A percentile compares a stretch with the other conserved stretches of the same genome.
phyloP scores from a whole-genome alignment of 2,329 filamentous ascomycete genomes.

The Acrodontium crateriforme region DNA sequence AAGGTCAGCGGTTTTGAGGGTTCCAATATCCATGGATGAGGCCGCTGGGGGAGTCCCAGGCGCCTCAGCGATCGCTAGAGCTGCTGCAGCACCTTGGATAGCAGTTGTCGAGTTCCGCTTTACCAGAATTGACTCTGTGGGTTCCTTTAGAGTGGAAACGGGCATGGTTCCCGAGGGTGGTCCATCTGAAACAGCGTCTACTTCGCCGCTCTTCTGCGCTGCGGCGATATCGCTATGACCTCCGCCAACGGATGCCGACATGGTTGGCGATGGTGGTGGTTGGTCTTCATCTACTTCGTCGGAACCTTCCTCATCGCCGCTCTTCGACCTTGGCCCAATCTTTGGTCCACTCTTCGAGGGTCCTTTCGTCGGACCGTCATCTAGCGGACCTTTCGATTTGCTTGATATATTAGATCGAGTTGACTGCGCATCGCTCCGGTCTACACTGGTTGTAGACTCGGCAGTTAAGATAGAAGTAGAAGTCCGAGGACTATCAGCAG shows the following conservation, averaged over 20 bases:
- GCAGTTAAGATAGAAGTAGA: conserved; percentile 46
- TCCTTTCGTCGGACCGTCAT: neutral
- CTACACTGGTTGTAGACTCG: conserved; percentile 31
- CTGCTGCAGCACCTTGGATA: conserved; percentile 16
- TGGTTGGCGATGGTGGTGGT: conserved; percentile 72
- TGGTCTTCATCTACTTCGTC: conserved; percentile 22
- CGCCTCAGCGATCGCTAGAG: conserved; percentile 16
- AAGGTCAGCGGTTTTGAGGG: conserved; percentile 82
- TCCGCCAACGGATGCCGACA: conserved; percentile 57
- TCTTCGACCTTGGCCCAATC: no score
- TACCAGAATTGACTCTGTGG: conserved; percentile 80
- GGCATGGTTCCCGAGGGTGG: conserved; percentile 54
- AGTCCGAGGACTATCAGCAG: conserved; percentile 64
- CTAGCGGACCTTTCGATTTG: conserved; percentile 9
- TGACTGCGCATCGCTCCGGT: conserved; percentile 63
- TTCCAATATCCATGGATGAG: conserved; percentile 59
- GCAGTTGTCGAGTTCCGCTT: conserved; percentile 37
- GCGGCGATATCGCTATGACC: conserved; percentile 67
- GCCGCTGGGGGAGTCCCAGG: conserved; percentile 2
- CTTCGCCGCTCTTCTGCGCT: conserved; percentile 75
- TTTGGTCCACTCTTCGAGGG: neutral
- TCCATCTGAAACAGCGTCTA: conserved; percentile 85
- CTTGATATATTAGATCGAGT: conserved; percentile 54
- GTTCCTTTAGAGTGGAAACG: conserved; percentile 46
- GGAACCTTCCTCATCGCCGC: conserved; percentile 2